These are phyloP conservation scores for Mrakia hoshinonis DNA, from an alignment of 768 basidiomycete species.

Conservation along the genomic window DNA sequence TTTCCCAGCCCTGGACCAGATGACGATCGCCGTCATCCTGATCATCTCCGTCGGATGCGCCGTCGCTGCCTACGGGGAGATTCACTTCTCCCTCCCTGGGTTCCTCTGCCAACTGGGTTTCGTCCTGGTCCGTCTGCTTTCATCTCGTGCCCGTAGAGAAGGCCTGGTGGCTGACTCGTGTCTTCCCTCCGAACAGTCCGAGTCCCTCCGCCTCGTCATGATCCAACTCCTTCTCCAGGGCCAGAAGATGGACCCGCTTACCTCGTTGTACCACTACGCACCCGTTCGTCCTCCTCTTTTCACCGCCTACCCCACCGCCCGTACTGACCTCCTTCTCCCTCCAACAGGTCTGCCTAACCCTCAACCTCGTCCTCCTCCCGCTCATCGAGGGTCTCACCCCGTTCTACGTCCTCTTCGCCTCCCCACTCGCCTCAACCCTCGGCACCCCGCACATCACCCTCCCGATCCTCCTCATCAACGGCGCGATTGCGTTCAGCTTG, in stretches of 20 bases:
- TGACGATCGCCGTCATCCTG: constrained; percentile 12
- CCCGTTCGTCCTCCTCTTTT: constrained; percentile 42
- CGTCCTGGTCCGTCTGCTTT: constrained; percentile 11
- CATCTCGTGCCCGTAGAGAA: neutral
- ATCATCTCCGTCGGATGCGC: constrained; percentile 73
- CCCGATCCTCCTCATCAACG: constrained; percentile 71
- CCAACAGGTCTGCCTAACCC: constrained; percentile 54
- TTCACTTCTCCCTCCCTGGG: constrained; percentile 72
- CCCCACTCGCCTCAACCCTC: neutral
- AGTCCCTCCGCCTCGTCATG: constrained; percentile 65
- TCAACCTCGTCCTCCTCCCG: constrained; percentile 77
- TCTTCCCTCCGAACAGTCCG: constrained; percentile 2
- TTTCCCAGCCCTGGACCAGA: constrained; percentile 7
- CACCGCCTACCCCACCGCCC: neutral
- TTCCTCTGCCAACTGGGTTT: constrained; percentile 82
- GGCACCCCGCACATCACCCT: constrained; percentile 48
- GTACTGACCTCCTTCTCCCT: neutral
- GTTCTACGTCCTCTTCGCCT: constrained; percentile 55
- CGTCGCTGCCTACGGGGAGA: constrained; percentile 58
- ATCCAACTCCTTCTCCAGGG: constrained; percentile 89
- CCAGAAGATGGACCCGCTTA: constrained; percentile 93
- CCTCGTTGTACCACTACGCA: constrained; percentile 71
- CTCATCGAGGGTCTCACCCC: constrained; percentile 88
- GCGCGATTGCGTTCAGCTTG: constrained; percentile 72
- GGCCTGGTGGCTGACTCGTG: neutral